Conservation (phyloP, 208 protist species). For the Novymonas esmeraldas region DNA sequence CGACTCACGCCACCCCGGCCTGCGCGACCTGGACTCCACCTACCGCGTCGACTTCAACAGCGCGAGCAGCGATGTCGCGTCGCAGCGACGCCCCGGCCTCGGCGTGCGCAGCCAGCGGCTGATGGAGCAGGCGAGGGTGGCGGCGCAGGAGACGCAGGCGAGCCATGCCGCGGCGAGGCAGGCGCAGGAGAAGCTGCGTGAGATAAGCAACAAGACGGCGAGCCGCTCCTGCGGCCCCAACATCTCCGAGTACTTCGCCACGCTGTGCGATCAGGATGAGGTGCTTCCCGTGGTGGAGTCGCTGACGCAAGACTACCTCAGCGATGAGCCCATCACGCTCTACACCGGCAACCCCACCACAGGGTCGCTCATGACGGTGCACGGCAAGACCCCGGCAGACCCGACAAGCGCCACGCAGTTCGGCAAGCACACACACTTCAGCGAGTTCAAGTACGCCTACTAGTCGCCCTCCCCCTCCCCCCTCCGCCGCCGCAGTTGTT, state of each 20-base stretch:
- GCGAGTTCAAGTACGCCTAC: conserved; percentile 74
- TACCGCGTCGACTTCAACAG: conserved; percentile 75
- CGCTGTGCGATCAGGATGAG: conserved; percentile 52
- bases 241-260: conserved; percentile 47
- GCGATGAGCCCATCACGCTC: conserved; percentile 83
- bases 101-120: conserved; percentile 74
- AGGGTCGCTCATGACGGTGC: conserved; percentile 83
- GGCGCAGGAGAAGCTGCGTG: conserved; percentile 14
- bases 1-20: conserved; percentile 50
- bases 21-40: conserved; percentile 60
- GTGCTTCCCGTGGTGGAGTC: conserved; percentile 58
- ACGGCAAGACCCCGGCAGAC: conserved; percentile 83
- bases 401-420: conserved; percentile 56
- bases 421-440: conserved; percentile 87
- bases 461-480: no score
- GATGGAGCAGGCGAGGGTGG: conserved; percentile 56
- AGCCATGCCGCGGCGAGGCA: conserved; percentile 18
- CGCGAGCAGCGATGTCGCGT: conserved; percentile 52
- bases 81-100: conserved; percentile 53
- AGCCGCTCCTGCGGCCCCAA: conserved; percentile 28
- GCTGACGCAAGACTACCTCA: conserved; percentile 69
- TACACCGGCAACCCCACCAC: conserved; percentile 85
- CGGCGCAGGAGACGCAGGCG: conserved; percentile 49
- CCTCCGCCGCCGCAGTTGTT: no score
- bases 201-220: conserved; percentile 8